phyloP scores from a whole-genome alignment of 352 stramenopile species.

The Phytophthora cryptogea region DNA sequence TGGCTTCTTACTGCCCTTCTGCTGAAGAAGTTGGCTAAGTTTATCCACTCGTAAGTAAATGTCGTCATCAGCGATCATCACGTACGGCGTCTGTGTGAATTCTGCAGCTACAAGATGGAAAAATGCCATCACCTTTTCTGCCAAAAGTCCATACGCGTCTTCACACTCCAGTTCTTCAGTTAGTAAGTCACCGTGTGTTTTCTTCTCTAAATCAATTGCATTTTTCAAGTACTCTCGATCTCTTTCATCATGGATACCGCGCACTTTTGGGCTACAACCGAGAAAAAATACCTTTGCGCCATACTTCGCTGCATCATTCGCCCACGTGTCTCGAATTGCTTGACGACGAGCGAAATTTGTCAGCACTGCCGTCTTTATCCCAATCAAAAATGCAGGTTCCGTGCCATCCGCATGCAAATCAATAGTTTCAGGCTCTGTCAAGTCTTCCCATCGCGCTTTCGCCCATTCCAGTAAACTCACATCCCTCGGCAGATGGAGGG shows the following conservation, averaged over 20 bases:
- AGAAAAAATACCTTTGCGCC: slow-evolving; percentile 11
- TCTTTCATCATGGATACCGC: not conserved
- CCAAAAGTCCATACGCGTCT: slow-evolving; percentile 47
- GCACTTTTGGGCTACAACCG: slow-evolving; percentile 5
- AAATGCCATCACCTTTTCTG: slow-evolving; percentile 56
- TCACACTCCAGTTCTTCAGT: slow-evolving; percentile 45
- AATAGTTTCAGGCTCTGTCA: not conserved
- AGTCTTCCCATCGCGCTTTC: not conserved
- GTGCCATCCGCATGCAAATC: not conserved
- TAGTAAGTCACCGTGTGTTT: slow-evolving; percentile 41
- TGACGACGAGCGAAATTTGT: slow-evolving; percentile 31
- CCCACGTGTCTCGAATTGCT: slow-evolving; percentile 46
- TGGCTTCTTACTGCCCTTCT: not conserved
- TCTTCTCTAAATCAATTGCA: slow-evolving; percentile 28
- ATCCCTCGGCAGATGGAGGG: slow-evolving; percentile 3
- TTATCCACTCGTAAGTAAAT: slow-evolving; percentile 50
- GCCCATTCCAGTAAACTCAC: slow-evolving; percentile 6
- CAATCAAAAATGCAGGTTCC: slow-evolving; percentile 32
- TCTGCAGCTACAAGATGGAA: slow-evolving; percentile 27
- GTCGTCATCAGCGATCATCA: slow-evolving; percentile 65
- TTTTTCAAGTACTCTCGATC: not conserved
- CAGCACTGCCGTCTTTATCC: slow-evolving; percentile 46
- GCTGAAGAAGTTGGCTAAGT: not conserved
- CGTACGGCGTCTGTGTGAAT: slow-evolving; percentile 28
- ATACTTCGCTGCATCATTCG: not conserved